phyloP scores from a whole-genome alignment of 139 green algal species.

The Volvox africanus region DNA sequence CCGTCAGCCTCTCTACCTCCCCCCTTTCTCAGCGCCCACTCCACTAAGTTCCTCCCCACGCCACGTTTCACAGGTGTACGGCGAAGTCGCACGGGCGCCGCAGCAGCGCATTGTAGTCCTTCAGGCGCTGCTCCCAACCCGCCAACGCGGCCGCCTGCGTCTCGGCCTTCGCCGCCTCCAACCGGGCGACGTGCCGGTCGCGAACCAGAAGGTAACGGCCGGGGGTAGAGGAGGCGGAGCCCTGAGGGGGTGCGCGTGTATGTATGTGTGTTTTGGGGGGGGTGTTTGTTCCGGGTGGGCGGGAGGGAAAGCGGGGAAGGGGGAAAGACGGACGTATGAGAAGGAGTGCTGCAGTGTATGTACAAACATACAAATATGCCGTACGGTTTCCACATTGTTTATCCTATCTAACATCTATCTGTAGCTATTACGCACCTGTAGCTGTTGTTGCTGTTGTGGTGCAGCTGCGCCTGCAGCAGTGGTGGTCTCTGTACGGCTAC shows the following conservation, averaged over 20 bases:
- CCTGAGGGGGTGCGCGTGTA: no score
- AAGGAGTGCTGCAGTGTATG: no score
- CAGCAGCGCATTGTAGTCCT: constrained; percentile 40
- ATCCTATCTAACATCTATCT: no score
- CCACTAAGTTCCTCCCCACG: background rate
- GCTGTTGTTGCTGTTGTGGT: background rate
- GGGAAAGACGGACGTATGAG: background rate
- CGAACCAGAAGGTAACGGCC: constrained; percentile 29
- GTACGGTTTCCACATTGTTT: no score
- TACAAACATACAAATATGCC: no score
- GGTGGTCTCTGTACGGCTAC: background rate
- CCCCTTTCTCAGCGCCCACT: background rate
- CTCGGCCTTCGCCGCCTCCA: constrained; percentile 39
- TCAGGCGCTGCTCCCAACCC: constrained; percentile 9
- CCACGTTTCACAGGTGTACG: constrained; percentile 2
- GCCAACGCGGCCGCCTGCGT: background rate
- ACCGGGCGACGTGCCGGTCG: background rate
- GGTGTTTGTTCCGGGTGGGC: background rate
- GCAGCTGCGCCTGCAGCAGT: background rate
- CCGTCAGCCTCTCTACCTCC: no score
- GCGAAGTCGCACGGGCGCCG: constrained; percentile 46
- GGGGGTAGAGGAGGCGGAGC: background rate
- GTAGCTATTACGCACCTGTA: no score
- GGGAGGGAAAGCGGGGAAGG: background rate
- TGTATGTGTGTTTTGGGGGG: no score